Base-by-base conservation (phyloP, 164 flowering plant genomes). In the Litsea cubeba region DNA sequence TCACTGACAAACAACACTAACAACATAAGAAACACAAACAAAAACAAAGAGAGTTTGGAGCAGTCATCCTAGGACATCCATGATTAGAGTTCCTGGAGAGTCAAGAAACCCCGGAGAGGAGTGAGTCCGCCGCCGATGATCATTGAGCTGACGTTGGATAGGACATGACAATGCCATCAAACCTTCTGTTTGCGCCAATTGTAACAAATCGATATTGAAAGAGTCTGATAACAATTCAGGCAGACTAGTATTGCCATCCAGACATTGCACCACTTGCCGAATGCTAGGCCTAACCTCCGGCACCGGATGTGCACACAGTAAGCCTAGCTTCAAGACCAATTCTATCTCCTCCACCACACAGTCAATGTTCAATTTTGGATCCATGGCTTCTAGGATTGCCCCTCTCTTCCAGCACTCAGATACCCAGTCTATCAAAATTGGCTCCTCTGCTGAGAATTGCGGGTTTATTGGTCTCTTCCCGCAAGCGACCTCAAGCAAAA, bases 401-500 rank as follows among this genome's bases (percentile, higher is more conserved):
- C 86, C 82, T 28, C 63, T 46, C 28, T 35, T 50, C n/a, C 40
- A 65, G 35, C 74, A 71, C 24, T 58, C 30, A 6, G 58, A 50
- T 58, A 78, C 77, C 80, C 80, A 74, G 17, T 76, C 79, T 50
- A 73, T 50, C 54, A 74, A 15, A 15, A 74, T 28, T 28, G 62
- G 24, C 68, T 46, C 68, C 11, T 68, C 51, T 10, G 8, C 3
- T 12, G 75, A 23, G 0, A 17, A 58, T 14, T 2, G 60, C 0
- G 17, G 62, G 6, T 28, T 54, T 22, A 75, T 63, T 2, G 78
- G 81, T 49, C 78, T 71, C 26, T 68, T 67, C 28, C 79, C 76
- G 18, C 79, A 77, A 20, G 71, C 76, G 14, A 77, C 76, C 51
- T 77, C 76, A 1, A 77, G 75, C 72, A 79, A 26, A 51, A 79